phyloP scores from a whole-genome alignment of 2,329 filamentous ascomycete species.

The Dactylellina parvicollis region DNA sequence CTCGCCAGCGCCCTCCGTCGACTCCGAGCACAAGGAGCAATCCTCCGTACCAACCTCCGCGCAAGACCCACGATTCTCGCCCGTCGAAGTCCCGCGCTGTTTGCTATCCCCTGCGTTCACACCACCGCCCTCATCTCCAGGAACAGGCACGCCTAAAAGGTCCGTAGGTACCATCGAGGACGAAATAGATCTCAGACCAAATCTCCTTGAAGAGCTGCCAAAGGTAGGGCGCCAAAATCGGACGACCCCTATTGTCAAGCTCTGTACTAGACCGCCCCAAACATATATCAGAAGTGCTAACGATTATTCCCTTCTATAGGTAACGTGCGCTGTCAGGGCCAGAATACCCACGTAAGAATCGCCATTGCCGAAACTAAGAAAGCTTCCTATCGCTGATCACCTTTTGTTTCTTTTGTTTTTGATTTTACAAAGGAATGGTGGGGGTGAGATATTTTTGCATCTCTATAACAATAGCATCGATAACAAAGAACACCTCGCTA shows the following conservation, averaged over 20 bases:
- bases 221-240: slow-evolving; percentile 57
- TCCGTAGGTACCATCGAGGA: background rate
- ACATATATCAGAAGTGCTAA: slow-evolving; percentile 70
- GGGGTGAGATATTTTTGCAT: slow-evolving; percentile 96
- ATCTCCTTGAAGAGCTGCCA: slow-evolving; percentile 60
- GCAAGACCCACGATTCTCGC: background rate
- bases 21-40: background rate
- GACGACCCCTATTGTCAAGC: too few relatives aligned
- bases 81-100: slow-evolving; percentile 66
- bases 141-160: slow-evolving; percentile 65
- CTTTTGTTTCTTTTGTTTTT: background rate
- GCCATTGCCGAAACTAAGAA: background rate
- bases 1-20: background rate
- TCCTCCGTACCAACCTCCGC: background rate
- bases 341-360: slow-evolving; percentile 78
- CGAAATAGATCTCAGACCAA: slow-evolving; percentile 27
- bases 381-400: background rate
- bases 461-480: slow-evolving; percentile 93
- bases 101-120: slow-evolving; percentile 88
- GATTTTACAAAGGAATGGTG: slow-evolving; percentile 60
- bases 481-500: slow-evolving; percentile 94
- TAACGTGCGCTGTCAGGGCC: slow-evolving; percentile 93
- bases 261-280: slow-evolving; percentile 62
- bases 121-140: slow-evolving; percentile 74
- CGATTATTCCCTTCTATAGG: slow-evolving; percentile 70